Evolutionary conservation across 768 basidiomycete genomes (phyloP), one percentile per base, ranked within the genome.

Genomic region (Lentinus tigrinus): DNA sequence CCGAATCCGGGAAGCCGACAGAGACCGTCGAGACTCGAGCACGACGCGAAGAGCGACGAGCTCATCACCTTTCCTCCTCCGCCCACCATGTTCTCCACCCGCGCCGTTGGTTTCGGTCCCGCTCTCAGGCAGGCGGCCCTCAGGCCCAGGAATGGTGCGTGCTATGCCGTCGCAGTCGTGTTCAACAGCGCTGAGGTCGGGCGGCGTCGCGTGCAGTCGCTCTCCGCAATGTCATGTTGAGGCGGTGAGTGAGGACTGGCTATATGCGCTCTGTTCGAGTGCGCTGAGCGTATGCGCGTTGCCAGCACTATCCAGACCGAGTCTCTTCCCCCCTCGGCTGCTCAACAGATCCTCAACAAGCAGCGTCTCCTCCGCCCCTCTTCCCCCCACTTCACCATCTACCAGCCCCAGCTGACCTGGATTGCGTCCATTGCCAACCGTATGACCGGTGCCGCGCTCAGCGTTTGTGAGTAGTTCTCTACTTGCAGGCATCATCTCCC

Each of bases 331-430:
- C 78, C 88, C 1, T 77, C 85, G 0, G 80, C 84, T 0, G 75
- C 78, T 10, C 69, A 76, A 36, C 79, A 77, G 4, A 89, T 94
- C 62, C 78, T 98, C 66, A 96, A 98, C 80, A 73, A 82, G 64
- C 95, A 98, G 73, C 90, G 97, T 63, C 75, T 92, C 49, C 78
- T 78, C 48, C 89, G 97, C n/a, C 96, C 97, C 17, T 90, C 82
- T 61, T 91, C 89, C 67, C 97, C 97, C 9, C 95, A 98, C 73
- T 90, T 94, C 70, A 94, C 94, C 55, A 98, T 99, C 75, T 99
- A 99, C 77, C 89, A 95, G 69, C 91, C 89, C 2, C 93, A 98
- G 75, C 74, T 98, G 47, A 98, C 96, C 36, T 96, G 93, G 92
- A 14, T 91, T 54, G 81, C 75, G 4, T 97, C 94, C 17, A 93